phyloP scores from a whole-genome alignment of 2,329 filamentous ascomycete species.

The Pseudocercospora pini-densiflorae region DNA sequence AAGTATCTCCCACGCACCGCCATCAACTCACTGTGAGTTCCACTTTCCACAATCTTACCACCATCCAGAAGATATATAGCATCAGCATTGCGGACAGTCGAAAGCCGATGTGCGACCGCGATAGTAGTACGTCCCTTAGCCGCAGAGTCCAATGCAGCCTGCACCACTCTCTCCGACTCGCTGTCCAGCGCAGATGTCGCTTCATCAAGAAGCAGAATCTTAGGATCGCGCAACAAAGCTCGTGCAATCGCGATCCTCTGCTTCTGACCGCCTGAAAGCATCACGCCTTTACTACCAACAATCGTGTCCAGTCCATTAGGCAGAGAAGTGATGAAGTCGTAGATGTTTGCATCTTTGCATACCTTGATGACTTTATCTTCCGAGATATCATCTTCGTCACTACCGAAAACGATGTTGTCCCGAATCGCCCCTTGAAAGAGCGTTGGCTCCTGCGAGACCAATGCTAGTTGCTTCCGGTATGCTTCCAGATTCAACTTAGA shows the following conservation, averaged over 20 bases:
- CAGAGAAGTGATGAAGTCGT: slow-evolving; percentile 57
- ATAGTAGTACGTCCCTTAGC: slow-evolving; percentile 43
- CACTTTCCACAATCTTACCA: slow-evolving; percentile 45
- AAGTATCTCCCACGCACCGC: slow-evolving; percentile 10
- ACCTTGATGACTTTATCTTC: slow-evolving; percentile 22
- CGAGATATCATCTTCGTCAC: slow-evolving; percentile 14
- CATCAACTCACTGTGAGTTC: slow-evolving; percentile 37
- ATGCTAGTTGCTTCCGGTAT: slow-evolving; percentile 49
- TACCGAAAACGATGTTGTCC: slow-evolving; percentile 43
- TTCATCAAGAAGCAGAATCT: slow-evolving; percentile 59
- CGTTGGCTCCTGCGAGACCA: slow-evolving; percentile 53
- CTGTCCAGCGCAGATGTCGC: slow-evolving; percentile 40
- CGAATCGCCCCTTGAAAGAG: slow-evolving; percentile 51
- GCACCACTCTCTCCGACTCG: slow-evolving; percentile 34
- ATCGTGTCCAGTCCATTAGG: slow-evolving; percentile 55
- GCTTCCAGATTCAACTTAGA: slow-evolving; percentile 41
- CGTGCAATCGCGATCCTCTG: slow-evolving; percentile 61
- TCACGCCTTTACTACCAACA: slow-evolving; percentile 38
- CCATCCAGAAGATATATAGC: slow-evolving; percentile 46
- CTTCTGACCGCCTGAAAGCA: slow-evolving; percentile 59
- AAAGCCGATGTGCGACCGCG: slow-evolving; percentile 47
- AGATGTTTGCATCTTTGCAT: slow-evolving; percentile 50
- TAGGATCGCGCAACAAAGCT: slow-evolving; percentile 57
- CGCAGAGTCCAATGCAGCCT: slow-evolving; percentile 63
- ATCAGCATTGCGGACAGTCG: slow-evolving; percentile 44